Evolutionary conservation across 306 rosid genomes (phyloP).

Genomic region (Macrotyloma uniflorum): DNA sequence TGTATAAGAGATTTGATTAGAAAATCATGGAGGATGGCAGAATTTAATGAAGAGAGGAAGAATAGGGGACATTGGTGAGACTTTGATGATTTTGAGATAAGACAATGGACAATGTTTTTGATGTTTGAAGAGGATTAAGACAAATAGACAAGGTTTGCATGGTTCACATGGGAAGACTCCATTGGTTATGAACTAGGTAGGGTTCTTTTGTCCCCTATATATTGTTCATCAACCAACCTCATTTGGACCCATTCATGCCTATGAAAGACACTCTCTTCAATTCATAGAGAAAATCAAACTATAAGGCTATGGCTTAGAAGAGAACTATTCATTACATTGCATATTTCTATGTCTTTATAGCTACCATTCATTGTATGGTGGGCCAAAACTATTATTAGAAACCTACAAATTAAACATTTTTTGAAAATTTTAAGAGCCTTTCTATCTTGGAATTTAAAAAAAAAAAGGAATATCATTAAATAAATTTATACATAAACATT

Average conservation of each 20-base stretch:
- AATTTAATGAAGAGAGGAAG: constrained; percentile 41
- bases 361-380: not conserved
- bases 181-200: constrained; percentile 44
- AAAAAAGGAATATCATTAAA: too few species aligned
- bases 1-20: constrained; percentile 32
- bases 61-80: constrained; percentile 44
- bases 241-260: constrained; percentile 30
- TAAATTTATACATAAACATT: too few species aligned
- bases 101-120: constrained; percentile 52
- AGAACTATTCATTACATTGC: not conserved
- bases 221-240: constrained; percentile 32
- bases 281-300: not conserved
- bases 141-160: constrained; percentile 40
- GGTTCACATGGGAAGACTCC: constrained; percentile 50
- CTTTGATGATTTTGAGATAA: constrained; percentile 46
- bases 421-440: not conserved
- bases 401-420: not conserved
- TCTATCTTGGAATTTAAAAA: not conserved
- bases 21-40: constrained; percentile 40
- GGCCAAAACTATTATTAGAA: not conserved
- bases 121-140: constrained; percentile 35
- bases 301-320: not conserved
- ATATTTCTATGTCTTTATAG: not conserved
- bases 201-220: constrained; percentile 43
- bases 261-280: not conserved